Percentiles rank a stretch among this genome's conserved stretches.
Evolutionary conservation across 148 eudicot species (phyloP).

Genomic region (Chenopodium formosanum): DNA sequence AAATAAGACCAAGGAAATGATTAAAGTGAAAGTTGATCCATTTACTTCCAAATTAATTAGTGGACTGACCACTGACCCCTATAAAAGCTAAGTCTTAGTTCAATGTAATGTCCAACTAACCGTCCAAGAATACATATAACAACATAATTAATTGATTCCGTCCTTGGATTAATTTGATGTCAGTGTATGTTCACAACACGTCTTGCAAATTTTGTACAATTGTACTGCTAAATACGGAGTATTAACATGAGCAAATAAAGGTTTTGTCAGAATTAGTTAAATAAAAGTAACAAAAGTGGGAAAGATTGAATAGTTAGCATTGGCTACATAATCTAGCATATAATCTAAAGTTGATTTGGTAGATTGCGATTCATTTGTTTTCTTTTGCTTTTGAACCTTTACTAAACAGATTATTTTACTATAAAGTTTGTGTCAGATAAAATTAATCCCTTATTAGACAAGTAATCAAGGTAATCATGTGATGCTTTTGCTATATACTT

Average conservation of each 20-base stretch:
- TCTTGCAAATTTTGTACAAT: not conserved
- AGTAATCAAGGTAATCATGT: constrained; percentile 1
- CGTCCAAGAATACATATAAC: not conserved
- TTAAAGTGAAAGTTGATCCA: constrained; percentile 1
- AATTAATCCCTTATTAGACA: not conserved
- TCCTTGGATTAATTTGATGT: constrained; percentile 8
- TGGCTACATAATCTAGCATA: constrained; percentile 22
- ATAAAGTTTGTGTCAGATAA: not conserved
- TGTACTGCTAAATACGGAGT: not conserved
- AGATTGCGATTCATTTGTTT: not conserved
- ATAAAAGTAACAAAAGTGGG: not conserved
- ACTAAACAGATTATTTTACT: not conserved
- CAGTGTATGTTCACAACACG: not conserved
- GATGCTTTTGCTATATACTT: not conserved
- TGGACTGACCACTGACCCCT: too few relatives aligned
- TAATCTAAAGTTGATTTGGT: not conserved
- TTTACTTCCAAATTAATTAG: not conserved
- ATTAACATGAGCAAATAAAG: not conserved
- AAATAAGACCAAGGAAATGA: constrained; percentile 8
- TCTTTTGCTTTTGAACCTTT: not conserved
- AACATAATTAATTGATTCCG: too few relatives aligned
- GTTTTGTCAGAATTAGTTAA: not conserved
- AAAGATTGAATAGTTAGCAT: not conserved
- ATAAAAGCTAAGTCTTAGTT: not conserved
- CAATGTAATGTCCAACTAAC: not conserved